phyloP scores from a whole-genome alignment of 2,329 filamentous ascomycete species.

The Neoascochyta sp. region DNA sequence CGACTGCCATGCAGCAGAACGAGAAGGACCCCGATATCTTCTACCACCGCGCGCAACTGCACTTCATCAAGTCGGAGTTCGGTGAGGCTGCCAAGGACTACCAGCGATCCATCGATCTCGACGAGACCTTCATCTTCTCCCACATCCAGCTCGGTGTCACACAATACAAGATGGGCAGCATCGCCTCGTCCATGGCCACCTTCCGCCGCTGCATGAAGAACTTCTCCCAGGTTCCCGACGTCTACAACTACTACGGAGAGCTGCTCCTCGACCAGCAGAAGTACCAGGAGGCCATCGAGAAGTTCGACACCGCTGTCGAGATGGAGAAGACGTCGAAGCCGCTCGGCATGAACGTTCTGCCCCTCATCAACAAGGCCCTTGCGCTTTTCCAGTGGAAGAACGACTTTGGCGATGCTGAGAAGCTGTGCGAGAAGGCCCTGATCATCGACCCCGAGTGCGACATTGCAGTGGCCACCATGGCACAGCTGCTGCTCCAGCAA shows the following conservation, averaged over 20 bases:
- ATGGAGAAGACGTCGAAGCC: conserved; percentile 96
- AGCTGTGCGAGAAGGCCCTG: conserved; percentile 93
- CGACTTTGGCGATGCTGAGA: conserved; percentile 90
- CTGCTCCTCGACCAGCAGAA: conserved; percentile 94
- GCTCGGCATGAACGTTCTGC: conserved; percentile 94
- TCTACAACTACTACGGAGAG: conserved; percentile 99
- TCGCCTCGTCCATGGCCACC: conserved; percentile 96
- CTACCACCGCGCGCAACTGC: conserved; percentile 96
- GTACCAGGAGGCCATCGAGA: conserved; percentile 90
- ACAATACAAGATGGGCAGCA: conserved; percentile 99
- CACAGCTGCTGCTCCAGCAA: conserved; percentile 93
- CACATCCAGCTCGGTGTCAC: conserved; percentile 99
- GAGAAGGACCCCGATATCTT: conserved; percentile 91
- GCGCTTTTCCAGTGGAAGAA: conserved; percentile 98
- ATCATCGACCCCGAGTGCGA: conserved; percentile 99
- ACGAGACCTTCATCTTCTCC: conserved; percentile 96
- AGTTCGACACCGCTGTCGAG: conserved; percentile 97
- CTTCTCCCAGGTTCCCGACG: conserved; percentile 92
- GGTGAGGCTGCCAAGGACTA: conserved; percentile 95
- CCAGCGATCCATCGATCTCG: conserved; percentile 97
- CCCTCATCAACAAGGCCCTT: conserved; percentile 96
- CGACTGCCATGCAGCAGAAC: conserved; percentile 79
- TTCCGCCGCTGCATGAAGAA: conserved; percentile 98
- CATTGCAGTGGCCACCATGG: conserved; percentile 98
- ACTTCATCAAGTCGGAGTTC: conserved; percentile 96